phyloP scores from a whole-genome alignment of 306 rosid species.

The Rosa persica region DNA sequence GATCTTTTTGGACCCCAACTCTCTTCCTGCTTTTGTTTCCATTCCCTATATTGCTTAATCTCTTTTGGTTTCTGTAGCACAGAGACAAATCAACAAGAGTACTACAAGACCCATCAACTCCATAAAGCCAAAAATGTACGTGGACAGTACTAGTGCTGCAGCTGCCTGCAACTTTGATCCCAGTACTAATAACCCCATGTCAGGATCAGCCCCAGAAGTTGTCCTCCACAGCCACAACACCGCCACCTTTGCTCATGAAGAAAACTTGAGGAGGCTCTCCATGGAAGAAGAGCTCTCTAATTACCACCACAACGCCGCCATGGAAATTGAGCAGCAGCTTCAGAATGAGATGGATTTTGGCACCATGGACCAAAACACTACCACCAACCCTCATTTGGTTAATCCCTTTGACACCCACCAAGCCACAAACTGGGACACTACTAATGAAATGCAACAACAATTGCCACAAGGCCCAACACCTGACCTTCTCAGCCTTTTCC shows the following conservation, averaged over 20 bases:
- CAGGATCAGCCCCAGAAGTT: conserved; percentile 37
- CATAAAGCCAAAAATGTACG: conserved; percentile 34
- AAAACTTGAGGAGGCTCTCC: conserved; percentile 42
- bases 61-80: background rate
- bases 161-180: conserved; percentile 67
- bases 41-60: background rate
- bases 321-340: conserved; percentile 37
- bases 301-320: conserved; percentile 34
- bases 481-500: conserved; percentile 75
- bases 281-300: conserved; percentile 60
- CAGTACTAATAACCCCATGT: conserved; percentile 25
- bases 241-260: conserved; percentile 36
- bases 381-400: conserved; percentile 22
- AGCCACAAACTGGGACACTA: conserved; percentile 23
- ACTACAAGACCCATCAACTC: background rate
- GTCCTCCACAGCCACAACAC: conserved; percentile 18
- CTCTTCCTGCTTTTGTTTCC: background rate
- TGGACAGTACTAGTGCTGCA: conserved; percentile 17
- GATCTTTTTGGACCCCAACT: background rate
- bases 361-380: conserved; percentile 30
- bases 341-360: conserved; percentile 41
- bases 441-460: conserved; percentile 40
- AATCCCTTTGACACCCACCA: conserved; percentile 11
- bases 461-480: conserved; percentile 40
- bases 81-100: background rate